These are phyloP conservation scores for Solanum clarkiae DNA, from an alignment of 257 asterid genomes.

Conservation along the genomic window DNA sequence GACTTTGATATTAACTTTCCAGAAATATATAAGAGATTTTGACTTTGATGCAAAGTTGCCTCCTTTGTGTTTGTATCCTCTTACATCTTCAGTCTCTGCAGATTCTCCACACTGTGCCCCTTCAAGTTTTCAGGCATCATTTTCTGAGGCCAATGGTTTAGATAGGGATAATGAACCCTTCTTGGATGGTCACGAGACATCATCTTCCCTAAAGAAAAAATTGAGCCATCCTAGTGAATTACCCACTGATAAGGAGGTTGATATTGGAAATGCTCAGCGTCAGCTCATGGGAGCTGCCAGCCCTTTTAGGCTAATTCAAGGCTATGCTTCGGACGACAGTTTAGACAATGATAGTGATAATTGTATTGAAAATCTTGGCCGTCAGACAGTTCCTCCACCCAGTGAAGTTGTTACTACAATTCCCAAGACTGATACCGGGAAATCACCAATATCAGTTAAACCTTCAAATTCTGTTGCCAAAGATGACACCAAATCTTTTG, in stretches of 20 bases:
- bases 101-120: slow-evolving; percentile 14
- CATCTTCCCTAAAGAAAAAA: slow-evolving; percentile 9
- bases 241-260: slow-evolving; percentile 14
- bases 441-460: slow-evolving; percentile 5
- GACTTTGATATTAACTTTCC: not conserved
- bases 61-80: not conserved
- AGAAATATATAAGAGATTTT: not conserved
- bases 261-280: slow-evolving; percentile 24
- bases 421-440: slow-evolving; percentile 14
- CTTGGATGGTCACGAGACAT: slow-evolving; percentile 5
- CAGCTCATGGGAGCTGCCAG: slow-evolving; percentile 23
- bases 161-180: slow-evolving; percentile 15
- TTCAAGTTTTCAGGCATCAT: slow-evolving; percentile 3
- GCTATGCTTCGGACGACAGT: slow-evolving; percentile 40
- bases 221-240: slow-evolving; percentile 13
- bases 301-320: slow-evolving; percentile 46
- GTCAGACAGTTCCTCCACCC: slow-evolving; percentile 1
- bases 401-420: slow-evolving; percentile 13
- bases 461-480: slow-evolving; percentile 16
- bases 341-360: slow-evolving; percentile 28
- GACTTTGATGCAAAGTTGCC: slow-evolving; percentile 4
- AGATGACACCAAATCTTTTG: slow-evolving; percentile 12
- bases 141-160: slow-evolving; percentile 17
- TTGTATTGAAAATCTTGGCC: slow-evolving; percentile 15
- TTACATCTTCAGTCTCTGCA: slow-evolving; percentile 16